These are phyloP conservation scores for Closterium sp. DNA, from an alignment of 139 green algal genomes.

Conservation along the genomic window DNA sequence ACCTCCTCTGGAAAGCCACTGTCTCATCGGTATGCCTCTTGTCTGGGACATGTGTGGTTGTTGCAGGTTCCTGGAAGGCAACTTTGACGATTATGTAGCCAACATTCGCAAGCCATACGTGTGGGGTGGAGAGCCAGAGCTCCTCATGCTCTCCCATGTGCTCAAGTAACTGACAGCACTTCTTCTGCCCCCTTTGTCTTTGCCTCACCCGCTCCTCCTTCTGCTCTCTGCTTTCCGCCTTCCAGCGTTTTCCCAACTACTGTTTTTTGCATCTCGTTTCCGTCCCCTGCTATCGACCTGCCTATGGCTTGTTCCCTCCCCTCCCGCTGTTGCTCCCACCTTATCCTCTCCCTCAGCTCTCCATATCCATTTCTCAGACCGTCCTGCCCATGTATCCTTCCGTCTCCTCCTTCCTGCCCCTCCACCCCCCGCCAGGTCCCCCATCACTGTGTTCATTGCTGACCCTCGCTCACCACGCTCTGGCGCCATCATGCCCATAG, in stretches of 20 bases:
- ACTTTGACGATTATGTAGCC: conserved; percentile 54
- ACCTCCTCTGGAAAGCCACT: too few species aligned
- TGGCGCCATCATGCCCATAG: conserved; percentile 45
- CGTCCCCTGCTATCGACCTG: background rate
- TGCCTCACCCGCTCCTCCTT: too few species aligned
- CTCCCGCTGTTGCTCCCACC: background rate
- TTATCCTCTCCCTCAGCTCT: background rate
- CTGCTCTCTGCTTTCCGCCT: background rate
- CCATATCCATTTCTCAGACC: background rate
- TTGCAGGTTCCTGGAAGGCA: conserved; percentile 55
- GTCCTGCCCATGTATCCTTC: background rate
- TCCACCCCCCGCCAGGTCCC: background rate
- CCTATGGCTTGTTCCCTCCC: background rate
- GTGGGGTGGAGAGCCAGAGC: conserved; percentile 58
- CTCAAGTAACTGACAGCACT: conserved; percentile 27
- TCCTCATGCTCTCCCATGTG: conserved; percentile 53
- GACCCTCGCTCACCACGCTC: background rate
- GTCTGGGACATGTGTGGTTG: background rate
- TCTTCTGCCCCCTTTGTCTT: too few species aligned
- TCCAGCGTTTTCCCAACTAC: background rate
- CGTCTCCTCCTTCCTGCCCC: background rate
- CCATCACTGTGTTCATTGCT: conserved; percentile 51
- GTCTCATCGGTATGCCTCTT: background rate
- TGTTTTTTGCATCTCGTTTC: background rate
- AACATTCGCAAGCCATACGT: conserved; percentile 37